Base-by-base conservation (phyloP, 371 early-diverging fungal species). In the Batkoa obscura region DNA sequence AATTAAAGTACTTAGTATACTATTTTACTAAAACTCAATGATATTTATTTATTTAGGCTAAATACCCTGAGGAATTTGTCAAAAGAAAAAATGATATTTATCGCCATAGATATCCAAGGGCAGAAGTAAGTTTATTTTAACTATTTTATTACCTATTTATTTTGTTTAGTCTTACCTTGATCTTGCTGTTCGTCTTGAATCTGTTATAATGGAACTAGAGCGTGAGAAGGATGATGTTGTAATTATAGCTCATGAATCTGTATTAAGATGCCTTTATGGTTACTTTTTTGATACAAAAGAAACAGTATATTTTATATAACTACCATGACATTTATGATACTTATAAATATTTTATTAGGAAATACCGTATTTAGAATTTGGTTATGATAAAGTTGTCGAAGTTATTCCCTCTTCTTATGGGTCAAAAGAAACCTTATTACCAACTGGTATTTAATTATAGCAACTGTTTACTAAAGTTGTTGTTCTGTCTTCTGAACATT, bases 21-120 rank as follows among this genome's bases (percentile, higher is more conserved):
- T 39, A 41, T 15, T 35, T 51, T 12, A 50, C 3, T 50, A 4
- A 15, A 58, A 49, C 46, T 41, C 13, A n/a, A 23, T 49, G 31
- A 38, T 9, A 43, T 8, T 51, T 32, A 6, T n/a, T 2, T 3
- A 50, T 6, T 17, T 23, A 71, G 59, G 64, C 68, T 46, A 73
- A 73, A 63, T 90, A 76, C 64, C 93, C 94, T 3, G 76, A 80
- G 35, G 95, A 93, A 59, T 81, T 80, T 59, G 66, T 62, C 46
- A 67, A 72, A 49, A 73, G 72, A 34, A 64, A 70, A 56, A 68
- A 69, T 32, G 81, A 87, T 38, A 80, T 81, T 12, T 87, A 86
- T 60, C 72, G 80, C 46, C 83, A 87, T 64, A 70, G 88, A 43
- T 86, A 78, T 62, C 85, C 86, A 32, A 71, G 84, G 43, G 84